Evolutionary conservation across 2,329 filamentous ascomycete genomes (phyloP).

Genomic region (Aureobasidium namibiae): DNA sequence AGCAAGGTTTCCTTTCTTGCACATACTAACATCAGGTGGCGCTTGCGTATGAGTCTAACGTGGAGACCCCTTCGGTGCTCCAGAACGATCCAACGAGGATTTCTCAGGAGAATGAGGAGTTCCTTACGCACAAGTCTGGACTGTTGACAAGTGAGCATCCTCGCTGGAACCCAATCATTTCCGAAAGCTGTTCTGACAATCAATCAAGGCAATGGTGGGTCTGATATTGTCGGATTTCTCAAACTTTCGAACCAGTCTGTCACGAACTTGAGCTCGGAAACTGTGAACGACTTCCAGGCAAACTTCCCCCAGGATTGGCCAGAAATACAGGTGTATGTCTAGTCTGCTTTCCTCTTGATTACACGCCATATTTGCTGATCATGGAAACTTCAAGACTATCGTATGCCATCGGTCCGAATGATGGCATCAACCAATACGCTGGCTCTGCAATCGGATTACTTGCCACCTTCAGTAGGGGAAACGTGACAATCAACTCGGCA

Average conservation of each 20-base stretch:
- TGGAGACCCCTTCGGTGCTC: neutral
- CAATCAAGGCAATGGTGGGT: neutral
- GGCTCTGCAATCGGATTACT: conserved; percentile 25
- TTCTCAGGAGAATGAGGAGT: neutral
- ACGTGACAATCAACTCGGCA: conserved; percentile 25
- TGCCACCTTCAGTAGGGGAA: conserved; percentile 28
- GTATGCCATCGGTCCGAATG: conserved; percentile 14
- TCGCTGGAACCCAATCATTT: too few species aligned
- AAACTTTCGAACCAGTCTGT: conserved; percentile 11
- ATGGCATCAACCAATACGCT: conserved; percentile 26
- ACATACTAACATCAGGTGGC: neutral
- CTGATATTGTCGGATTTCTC: conserved; percentile 20
- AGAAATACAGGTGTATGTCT: neutral
- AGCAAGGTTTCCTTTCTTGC: neutral
- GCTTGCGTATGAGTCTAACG: neutral
- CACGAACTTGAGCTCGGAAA: neutral
- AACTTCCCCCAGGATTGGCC: neutral
- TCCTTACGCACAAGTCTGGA: neutral
- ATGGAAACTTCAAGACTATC: neutral
- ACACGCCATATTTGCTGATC: neutral
- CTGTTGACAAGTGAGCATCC: neutral
- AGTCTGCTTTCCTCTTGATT: too few species aligned
- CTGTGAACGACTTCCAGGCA: conserved; percentile 14
- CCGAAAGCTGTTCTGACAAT: neutral
- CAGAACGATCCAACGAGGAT: neutral